Evolutionary conservation across 2,329 filamentous ascomycete genomes (phyloP).

Genomic region (Exophiala sp.): DNA sequence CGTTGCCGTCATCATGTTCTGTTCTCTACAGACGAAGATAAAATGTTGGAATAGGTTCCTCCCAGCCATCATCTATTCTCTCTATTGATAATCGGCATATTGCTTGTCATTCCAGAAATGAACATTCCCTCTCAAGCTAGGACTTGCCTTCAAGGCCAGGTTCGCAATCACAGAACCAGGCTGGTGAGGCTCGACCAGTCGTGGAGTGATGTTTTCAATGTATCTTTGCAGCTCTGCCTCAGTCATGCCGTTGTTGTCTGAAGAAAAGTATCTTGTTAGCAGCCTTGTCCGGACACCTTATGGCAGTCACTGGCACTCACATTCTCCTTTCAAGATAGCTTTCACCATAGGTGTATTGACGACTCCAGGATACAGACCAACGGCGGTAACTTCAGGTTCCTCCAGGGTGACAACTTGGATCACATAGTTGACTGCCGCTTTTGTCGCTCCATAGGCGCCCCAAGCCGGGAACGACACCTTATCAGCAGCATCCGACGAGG

Average conservation of each 20-base stretch:
- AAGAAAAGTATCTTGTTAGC: neutral
- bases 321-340: constrained; percentile 3
- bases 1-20: too few relatives aligned
- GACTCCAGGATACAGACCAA: constrained; percentile 69
- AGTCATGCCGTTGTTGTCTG: constrained; percentile 6
- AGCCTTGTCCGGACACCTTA: too few relatives aligned
- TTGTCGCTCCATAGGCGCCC: constrained; percentile 75
- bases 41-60: neutral
- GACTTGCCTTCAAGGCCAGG: neutral
- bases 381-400: constrained; percentile 65
- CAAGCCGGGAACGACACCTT: constrained; percentile 59
- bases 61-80: neutral
- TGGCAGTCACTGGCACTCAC: neutral
- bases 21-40: too few relatives aligned
- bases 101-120: constrained; percentile 6
- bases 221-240: constrained; percentile 2
- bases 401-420: constrained; percentile 65
- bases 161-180: constrained; percentile 3
- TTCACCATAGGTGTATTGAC: constrained; percentile 74
- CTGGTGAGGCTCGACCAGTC: constrained; percentile 7
- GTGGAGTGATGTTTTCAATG: neutral
- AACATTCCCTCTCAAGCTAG: neutral
- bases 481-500: constrained; percentile 68
- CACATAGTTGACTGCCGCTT: constrained; percentile 76
- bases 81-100: neutral